Evolutionary conservation across 345 rosid genomes (phyloP).

Genomic region (Sisymbrium irio): DNA sequence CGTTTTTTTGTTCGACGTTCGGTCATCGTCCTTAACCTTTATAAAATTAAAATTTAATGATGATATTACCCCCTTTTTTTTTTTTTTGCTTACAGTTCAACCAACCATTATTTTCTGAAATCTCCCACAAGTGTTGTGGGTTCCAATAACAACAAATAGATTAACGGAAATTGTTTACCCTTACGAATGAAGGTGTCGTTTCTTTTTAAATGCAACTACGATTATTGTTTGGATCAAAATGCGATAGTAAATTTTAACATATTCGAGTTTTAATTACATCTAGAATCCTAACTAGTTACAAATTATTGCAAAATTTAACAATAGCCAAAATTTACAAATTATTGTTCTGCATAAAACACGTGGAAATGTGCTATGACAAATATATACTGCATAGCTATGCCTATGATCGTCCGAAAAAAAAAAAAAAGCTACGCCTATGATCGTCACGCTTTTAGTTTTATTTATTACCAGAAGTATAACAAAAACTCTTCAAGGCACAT

Average conservation of each 20-base stretch:
- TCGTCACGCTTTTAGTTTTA: not conserved
- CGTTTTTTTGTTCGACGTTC: not conserved
- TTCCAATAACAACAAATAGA: conserved; percentile 9
- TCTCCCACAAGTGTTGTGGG: conserved; percentile 15
- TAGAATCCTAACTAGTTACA: not conserved
- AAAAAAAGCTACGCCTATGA: not conserved
- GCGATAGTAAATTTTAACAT: not conserved
- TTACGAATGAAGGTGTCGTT: not conserved
- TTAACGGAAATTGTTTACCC: not conserved
- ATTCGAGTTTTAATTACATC: not conserved
- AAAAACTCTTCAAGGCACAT: not conserved
- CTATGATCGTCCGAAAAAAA: no score
- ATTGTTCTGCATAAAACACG: not conserved
- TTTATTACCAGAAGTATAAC: not conserved
- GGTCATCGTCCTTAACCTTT: not conserved
- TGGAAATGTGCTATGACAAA: not conserved
- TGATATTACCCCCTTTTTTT: not conserved
- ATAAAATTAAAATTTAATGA: not conserved
- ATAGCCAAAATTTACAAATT: no score
- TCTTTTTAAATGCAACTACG: not conserved
- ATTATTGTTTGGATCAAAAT: not conserved
- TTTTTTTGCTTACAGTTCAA: conserved; percentile 18
- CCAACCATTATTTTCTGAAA: not conserved
- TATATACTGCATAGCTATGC: not conserved
- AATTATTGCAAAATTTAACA: not conserved